Evolutionary conservation across 116 monocot genomes (phyloP), one percentile per base, ranked within the genome.

Genomic region (Phalaenopsis hybrid): DNA sequence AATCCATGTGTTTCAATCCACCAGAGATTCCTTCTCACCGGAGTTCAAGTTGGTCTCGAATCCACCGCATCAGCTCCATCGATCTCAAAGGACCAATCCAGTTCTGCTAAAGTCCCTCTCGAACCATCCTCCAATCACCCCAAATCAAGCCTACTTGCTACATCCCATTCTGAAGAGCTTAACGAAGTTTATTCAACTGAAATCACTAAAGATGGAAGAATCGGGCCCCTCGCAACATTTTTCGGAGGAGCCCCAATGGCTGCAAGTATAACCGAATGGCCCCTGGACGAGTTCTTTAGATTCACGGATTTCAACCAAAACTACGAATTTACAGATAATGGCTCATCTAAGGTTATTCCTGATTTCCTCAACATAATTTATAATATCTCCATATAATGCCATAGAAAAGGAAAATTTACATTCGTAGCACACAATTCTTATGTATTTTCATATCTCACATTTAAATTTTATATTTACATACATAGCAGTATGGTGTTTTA

Each of bases 1-100:
- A 92, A 68, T 58, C 77, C 91, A 7, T 76, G 82, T 44, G 88
- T 84, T 10, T 86, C 96, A 1, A 75, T 82, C 5, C 96, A 96
- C 77, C 91, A 92, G 80, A 85, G 94, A 4, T 96, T 89, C 83
- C 89, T 94, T 45, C 81, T 96, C 78, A 94, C 94, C 4, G 96
- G 94, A 0, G 89, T 90, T 4, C 91, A 84, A 85, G 92, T 98
- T 31, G 97, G 87, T 8, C 86, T 91, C 75, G 93, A 95, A 65
- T 23, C 83, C 25, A 63, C 81, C 16, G 87, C 88, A 52, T 82
- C 88, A 81, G 79, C 78, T 77, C 16, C 75, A 31, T 81, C 91
- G 37, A 37, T 37, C 61, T 74, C 78, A 6, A 85, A 89, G 57
- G 83, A 86, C 44, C 83, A 77, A 65, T 41, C 37, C 0, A 72